Evolutionary conservation across 2,329 filamentous ascomycete genomes (phyloP), one percentile per base, ranked within the genome.

Genomic region (Trichophaea hybrida): DNA sequence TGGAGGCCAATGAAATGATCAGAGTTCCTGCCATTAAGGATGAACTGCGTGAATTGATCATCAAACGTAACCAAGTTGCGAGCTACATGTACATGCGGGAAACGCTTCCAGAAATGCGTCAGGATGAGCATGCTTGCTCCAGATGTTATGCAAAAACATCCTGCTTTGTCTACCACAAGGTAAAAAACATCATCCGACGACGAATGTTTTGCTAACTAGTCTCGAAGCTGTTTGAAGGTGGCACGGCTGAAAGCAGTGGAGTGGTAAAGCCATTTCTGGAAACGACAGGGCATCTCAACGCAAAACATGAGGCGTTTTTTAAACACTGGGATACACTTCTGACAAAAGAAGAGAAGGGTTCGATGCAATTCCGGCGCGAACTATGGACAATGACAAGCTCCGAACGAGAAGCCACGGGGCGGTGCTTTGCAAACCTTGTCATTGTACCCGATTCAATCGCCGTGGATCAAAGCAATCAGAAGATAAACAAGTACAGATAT

Each of bases 41-140:
- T 66, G 93, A 98, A 71, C 80, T 98, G 55, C 83, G 89, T 40
- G 89, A 96, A 68, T 95, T 98, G 89, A 86, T 98, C 61, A 90
- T 97, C 76, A 86, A 95, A 72, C 85, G 93, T 56, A 98, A 98
- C 69, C 82, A 88, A 66, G 76, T 98, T 15, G 89, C 91, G 2
- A 85, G 85, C 66, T 89, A 88, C 69, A 82, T 96, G 46, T 84
- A 88, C 59, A 84, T 94, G 69, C 82, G 87, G 60, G 83, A 85
- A 64, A 82, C 88, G 62, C 77, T 98, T 32, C 93, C 93, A 1
- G 82, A 85, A 0, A 93, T 98, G 84, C 78, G 94, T 59, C 85
- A 84, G 70, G 88, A 83, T 69, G 82, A 88, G 61, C 84, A 86
- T 70, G 80, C 86, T 66, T 98, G 93, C 70, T 84, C 82, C 32